phyloP scores from a whole-genome alignment of 192 early-diverging fungal genomes.

The Umbelopsis ramanniana region DNA sequence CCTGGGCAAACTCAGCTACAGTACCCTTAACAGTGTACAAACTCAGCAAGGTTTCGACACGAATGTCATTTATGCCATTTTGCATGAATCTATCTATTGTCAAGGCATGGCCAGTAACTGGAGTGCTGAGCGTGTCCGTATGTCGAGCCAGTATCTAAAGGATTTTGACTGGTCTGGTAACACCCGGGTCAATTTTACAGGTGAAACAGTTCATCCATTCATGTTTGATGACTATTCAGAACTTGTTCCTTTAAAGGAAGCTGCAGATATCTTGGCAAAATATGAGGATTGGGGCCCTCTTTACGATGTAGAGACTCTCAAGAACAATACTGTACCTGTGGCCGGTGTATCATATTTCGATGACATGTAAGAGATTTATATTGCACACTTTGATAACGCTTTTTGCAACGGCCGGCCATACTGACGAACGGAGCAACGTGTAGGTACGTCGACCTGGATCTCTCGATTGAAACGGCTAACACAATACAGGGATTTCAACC shows the following conservation, averaged over 20 bases:
- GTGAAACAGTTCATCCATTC: conserved; percentile 71
- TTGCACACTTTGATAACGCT: background rate
- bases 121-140: conserved; percentile 62
- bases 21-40: conserved; percentile 47
- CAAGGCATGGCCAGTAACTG: conserved; percentile 61
- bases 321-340: conserved; percentile 54
- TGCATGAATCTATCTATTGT: conserved; percentile 72
- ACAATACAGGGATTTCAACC: conserved; percentile 57
- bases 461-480: conserved; percentile 60
- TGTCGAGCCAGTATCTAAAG: conserved; percentile 35
- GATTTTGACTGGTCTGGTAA: conserved; percentile 52
- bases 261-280: conserved; percentile 61
- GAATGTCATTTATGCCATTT: conserved; percentile 66
- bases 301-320: conserved; percentile 55
- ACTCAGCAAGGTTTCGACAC: conserved; percentile 52
- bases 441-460: conserved; percentile 61
- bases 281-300: conserved; percentile 56
- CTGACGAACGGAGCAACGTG: background rate
- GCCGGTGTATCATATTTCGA: conserved; percentile 71
- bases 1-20: conserved; percentile 42
- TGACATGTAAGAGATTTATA: conserved; percentile 54
- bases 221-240: conserved; percentile 76
- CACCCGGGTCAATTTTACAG: conserved; percentile 64
- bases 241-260: conserved; percentile 59
- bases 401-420: background rate